Percentiles rank a stretch among this genome's conserved stretches.
phyloP scores from a whole-genome alignment of 2,329 filamentous ascomycete genomes.

The Aspergillus novoparasiticus region DNA sequence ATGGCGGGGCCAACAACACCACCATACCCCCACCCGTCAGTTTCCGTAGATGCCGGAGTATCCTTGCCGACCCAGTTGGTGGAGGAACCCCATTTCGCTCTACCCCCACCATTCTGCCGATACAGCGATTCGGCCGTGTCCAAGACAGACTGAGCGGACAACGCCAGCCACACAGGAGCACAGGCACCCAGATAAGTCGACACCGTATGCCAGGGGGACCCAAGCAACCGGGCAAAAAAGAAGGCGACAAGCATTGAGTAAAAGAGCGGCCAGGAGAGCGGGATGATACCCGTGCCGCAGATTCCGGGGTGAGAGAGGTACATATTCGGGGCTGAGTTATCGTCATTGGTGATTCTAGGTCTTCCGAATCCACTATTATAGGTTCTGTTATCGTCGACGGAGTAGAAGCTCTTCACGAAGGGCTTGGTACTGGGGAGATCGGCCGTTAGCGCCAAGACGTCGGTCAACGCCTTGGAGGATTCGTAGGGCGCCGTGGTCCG shows the following conservation, averaged over 20 bases:
- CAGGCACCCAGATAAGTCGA: constrained; percentile 75
- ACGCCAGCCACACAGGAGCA: constrained; percentile 75
- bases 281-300: constrained; percentile 78
- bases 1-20: constrained; percentile 57
- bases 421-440: constrained; percentile 65
- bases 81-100: constrained; percentile 83
- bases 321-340: constrained; percentile 56
- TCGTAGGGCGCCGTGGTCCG: constrained; percentile 71
- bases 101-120: constrained; percentile 61
- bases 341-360: constrained; percentile 9
- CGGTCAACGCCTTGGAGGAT: constrained; percentile 81
- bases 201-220: constrained; percentile 85
- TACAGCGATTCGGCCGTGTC: constrained; percentile 45
- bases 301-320: constrained; percentile 88
- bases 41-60: constrained; percentile 74
- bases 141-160: constrained; percentile 59
- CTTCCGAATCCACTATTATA: not conserved
- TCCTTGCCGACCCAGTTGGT: constrained; percentile 61
- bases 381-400: constrained; percentile 30
- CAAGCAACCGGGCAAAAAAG: constrained; percentile 72
- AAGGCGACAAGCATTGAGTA: constrained; percentile 70
- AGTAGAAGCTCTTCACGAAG: constrained; percentile 61
- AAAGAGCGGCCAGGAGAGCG: constrained; percentile 69
- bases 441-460: constrained; percentile 76
- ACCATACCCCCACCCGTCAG: constrained; percentile 78